Conservation (phyloP, 2,329 filamentous ascomycete species). For the Knufia petricola region DNA sequence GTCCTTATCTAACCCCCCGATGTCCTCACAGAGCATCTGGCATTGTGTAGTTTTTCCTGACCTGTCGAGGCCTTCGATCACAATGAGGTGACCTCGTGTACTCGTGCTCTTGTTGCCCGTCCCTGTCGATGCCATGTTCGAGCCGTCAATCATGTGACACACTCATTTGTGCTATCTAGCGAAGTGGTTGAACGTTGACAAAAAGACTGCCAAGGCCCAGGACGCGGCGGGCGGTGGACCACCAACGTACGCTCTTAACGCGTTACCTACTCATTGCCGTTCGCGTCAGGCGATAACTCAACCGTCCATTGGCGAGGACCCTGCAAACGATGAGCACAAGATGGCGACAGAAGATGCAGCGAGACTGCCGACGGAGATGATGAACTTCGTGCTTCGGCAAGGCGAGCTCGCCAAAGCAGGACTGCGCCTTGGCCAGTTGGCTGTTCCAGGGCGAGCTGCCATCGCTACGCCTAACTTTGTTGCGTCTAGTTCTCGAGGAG, state of each 20-base stretch:
- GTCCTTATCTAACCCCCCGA: conserved; percentile 42
- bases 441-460: conserved; percentile 51
- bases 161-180: too few relatives aligned
- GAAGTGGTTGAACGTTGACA: too few relatives aligned
- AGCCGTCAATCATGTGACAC: too few relatives aligned
- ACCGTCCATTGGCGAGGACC: too few relatives aligned
- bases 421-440: conserved; percentile 59
- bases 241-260: too few relatives aligned
- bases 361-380: conserved; percentile 27
- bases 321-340: background rate
- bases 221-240: too few relatives aligned
- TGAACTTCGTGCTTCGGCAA: conserved; percentile 30
- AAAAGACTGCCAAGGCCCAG: too few relatives aligned
- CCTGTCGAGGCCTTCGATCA: conserved; percentile 80
- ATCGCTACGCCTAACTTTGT: conserved; percentile 78
- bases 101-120: background rate
- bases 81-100: conserved; percentile 57
- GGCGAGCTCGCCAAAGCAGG: conserved; percentile 29
- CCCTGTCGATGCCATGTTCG: background rate
- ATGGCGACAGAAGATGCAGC: conserved; percentile 8
- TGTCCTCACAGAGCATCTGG: conserved; percentile 49
- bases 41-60: conserved; percentile 92
- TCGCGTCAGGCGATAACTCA: too few relatives aligned
- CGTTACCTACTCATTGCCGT: too few relatives aligned
- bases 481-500: conserved; percentile 70